These are phyloP conservation scores for Codiaeum variegatum DNA, from an alignment of 441 rosid species.

Conservation along the genomic window DNA sequence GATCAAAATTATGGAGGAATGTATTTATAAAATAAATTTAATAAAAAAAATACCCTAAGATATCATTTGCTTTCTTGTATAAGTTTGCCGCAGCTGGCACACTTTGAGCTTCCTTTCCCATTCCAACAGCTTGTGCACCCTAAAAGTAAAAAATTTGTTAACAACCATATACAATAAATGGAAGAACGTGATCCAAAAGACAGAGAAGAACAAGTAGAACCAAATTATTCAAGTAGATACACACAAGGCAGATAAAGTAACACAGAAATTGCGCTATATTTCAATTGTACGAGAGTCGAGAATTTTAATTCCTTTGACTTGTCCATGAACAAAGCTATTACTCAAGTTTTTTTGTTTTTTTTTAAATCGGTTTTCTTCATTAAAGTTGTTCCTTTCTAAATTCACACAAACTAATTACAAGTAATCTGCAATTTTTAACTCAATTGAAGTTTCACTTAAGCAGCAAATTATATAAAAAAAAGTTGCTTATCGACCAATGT, in stretches of 20 bases:
- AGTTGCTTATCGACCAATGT: background rate
- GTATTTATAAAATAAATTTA: background rate
- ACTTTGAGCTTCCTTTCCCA: conserved; percentile 88
- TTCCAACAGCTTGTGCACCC: conserved; percentile 96
- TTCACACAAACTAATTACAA: no score
- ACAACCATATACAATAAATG: background rate
- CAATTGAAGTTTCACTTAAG: no score
- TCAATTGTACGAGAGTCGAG: background rate
- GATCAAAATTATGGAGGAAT: background rate
- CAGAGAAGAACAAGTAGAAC: background rate
- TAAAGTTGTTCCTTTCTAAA: no score
- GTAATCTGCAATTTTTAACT: no score
- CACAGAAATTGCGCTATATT: background rate
- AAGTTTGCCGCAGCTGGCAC: conserved; percentile 71
- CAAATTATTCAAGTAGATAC: background rate
- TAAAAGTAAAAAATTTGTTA: conserved; percentile 21
- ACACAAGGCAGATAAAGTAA: background rate
- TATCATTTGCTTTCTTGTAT: conserved; percentile 75
- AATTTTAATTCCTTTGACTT: background rate
- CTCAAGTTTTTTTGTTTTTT: no score
- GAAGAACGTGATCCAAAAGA: background rate
- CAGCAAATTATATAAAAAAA: no score
- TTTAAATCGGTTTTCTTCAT: no score
- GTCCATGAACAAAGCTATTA: background rate
- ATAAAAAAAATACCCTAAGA: conserved; percentile 56